phyloP scores from a whole-genome alignment of 768 basidiomycete species.

The Suillus alpinus region DNA sequence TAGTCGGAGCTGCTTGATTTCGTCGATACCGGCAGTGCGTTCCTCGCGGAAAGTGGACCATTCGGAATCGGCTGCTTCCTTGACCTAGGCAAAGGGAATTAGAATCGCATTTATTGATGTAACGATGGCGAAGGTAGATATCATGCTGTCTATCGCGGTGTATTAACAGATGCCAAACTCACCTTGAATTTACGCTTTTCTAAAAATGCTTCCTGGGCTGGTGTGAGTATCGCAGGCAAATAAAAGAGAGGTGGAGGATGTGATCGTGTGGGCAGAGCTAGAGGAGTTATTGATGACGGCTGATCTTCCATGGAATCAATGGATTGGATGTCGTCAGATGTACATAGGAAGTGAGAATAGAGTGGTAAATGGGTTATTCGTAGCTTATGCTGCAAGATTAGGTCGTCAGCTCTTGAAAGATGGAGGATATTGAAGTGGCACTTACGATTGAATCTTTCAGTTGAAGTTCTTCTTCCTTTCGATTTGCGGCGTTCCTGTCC shows the following conservation, averaged over 20 bases:
- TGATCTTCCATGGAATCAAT: constrained; percentile 28
- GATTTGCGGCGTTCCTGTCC: constrained; percentile 70
- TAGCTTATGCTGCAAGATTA: constrained; percentile 59
- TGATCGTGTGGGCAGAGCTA: constrained; percentile 52
- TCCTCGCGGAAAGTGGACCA: constrained; percentile 66
- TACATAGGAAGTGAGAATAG: constrained; percentile 71
- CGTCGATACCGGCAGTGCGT: constrained; percentile 53
- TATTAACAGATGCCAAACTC: constrained; percentile 2
- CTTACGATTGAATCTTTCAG: constrained; percentile 79
- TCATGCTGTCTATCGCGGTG: no score
- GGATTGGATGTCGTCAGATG: constrained; percentile 62
- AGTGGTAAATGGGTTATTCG: constrained; percentile 69
- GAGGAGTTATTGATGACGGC: constrained; percentile 29
- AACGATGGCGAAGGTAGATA: background rate
- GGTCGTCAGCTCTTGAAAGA: background rate
- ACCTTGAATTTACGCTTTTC: constrained; percentile 63
- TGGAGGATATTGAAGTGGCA: constrained; percentile 12
- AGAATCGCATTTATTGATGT: background rate
- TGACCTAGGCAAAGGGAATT: constrained; percentile 40
- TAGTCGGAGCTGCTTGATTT: constrained; percentile 59
- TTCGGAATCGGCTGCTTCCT: constrained; percentile 63
- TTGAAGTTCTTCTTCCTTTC: constrained; percentile 80
- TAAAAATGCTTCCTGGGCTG: constrained; percentile 69
- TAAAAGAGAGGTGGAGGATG: constrained; percentile 80
- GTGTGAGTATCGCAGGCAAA: constrained; percentile 64